These are phyloP conservation scores for Clarireedia monteithiana DNA, from an alignment of 2,329 filamentous ascomycete genomes.

Conservation along the genomic window DNA sequence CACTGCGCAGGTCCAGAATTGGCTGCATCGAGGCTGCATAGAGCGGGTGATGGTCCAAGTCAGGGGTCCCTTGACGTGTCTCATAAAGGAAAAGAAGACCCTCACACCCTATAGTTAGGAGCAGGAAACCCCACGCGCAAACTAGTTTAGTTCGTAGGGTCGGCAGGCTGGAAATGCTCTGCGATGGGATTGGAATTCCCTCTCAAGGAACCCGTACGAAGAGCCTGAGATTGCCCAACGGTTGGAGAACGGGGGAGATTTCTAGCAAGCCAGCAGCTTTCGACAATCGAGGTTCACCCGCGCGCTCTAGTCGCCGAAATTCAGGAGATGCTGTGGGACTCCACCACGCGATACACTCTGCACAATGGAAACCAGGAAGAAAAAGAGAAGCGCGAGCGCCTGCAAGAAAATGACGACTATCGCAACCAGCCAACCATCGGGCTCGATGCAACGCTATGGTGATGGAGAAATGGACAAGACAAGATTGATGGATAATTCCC, in stretches of 20 bases:
- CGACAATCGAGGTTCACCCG: not conserved
- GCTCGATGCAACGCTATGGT: too few relatives aligned
- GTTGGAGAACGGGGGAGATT: too few relatives aligned
- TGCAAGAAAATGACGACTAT: not conserved
- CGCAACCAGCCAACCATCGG: not conserved
- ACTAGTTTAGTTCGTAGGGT: not conserved
- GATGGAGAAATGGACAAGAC: too few relatives aligned
- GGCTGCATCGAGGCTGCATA: slow-evolving; percentile 7
- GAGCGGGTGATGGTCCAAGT: not conserved
- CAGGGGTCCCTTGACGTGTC: not conserved
- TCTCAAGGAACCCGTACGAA: not conserved
- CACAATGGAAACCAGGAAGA: not conserved
- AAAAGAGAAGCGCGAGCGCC: not conserved
- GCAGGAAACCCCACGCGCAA: not conserved
- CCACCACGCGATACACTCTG: too few relatives aligned
- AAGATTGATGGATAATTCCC: not conserved
- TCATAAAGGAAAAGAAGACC: not conserved
- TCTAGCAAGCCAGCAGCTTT: not conserved
- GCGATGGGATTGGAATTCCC: too few relatives aligned
- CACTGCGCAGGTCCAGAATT: slow-evolving; percentile 7
- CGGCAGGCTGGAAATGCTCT: not conserved
- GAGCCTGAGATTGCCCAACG: too few relatives aligned
- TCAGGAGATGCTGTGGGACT: not conserved
- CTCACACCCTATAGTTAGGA: not conserved
- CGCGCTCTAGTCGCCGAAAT: not conserved